Evolutionary conservation across 2,329 filamentous ascomycete genomes (phyloP), one percentile per base, ranked within the genome.

Genomic region (Xylaria sp.): DNA sequence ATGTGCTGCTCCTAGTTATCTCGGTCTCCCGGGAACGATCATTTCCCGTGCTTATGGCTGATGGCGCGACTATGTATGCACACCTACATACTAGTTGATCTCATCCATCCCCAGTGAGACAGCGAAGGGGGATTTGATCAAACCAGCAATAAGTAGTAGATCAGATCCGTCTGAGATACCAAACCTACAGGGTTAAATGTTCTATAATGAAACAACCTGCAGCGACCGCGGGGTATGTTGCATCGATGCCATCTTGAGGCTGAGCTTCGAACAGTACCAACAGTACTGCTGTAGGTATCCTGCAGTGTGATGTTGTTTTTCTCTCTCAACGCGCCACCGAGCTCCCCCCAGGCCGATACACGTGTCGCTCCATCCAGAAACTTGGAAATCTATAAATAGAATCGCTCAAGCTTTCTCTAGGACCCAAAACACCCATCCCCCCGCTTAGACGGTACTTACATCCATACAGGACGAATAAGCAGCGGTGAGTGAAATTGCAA

Each of bases 161-260:
- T 42, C 11, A 11, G 39, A 42, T 1, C 2, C 5, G 39, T 42
- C 39, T 42, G 12, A 42, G 19, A 54, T 39, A 34, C 21, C 30
- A 54, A 54, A 53, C 48, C 50, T 24, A 12, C 32, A 42, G 62
- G 47, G 58, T 45, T 24, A 21, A 54, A 24, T 53, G 48, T 63
- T 47, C 54, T 48, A 51, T 30, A 12, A 30, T 42, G 9, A 27
- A 27, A 42, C 42, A 51, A 51, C 32, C 21, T 48, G 36, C 21
- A 55, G 19, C 21, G 19, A 21, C 48, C 21, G 14, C n/a, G 60
- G 54, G 60, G 61, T 30, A 65, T 56, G 65, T 64, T 45, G 47
- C 65, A 68, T 60, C 45, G 14, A 60, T 48, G 65, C 19, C 50
- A 67, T 48, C 12, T 21, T 32, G 55, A 45, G 61, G 65, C 61